These are phyloP conservation scores for Daedaleopsis sinensis DNA, from an alignment of 768 basidiomycete species.

Conservation along the genomic window DNA sequence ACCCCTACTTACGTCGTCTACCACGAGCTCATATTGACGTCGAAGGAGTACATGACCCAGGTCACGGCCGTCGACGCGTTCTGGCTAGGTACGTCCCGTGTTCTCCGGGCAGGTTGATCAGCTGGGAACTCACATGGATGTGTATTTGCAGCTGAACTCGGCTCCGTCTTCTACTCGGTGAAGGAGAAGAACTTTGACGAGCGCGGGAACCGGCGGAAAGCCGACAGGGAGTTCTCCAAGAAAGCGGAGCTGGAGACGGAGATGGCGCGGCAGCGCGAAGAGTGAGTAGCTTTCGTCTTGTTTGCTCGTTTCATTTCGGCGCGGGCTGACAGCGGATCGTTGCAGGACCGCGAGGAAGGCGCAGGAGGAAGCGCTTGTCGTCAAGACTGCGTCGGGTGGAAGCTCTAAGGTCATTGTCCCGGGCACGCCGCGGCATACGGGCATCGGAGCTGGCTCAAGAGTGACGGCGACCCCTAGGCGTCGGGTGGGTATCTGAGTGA, in stretches of 20 bases:
- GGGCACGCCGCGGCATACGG: conserved; percentile 76
- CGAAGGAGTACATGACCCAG: conserved; percentile 98
- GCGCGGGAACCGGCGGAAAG: conserved; percentile 70
- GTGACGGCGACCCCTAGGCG: conserved; percentile 78
- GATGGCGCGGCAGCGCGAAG: conserved; percentile 84
- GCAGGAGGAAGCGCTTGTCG: conserved; percentile 59
- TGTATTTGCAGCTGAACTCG: conserved; percentile 73
- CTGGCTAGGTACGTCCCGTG: conserved; percentile 78
- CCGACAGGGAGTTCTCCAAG: conserved; percentile 90
- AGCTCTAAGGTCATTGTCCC: conserved; percentile 75
- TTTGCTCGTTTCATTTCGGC: conserved; percentile 1
- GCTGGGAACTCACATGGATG: background rate
- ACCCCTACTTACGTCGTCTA: conserved; percentile 97
- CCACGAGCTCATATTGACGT: conserved; percentile 93
- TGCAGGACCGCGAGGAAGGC: conserved; percentile 63
- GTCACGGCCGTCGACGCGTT: conserved; percentile 98
- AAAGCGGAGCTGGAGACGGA: conserved; percentile 90
- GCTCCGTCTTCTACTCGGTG: conserved; percentile 96
- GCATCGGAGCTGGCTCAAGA: conserved; percentile 64
- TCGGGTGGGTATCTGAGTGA: conserved; percentile 55
- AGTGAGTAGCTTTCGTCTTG: conserved; percentile 40
- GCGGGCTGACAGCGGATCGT: background rate
- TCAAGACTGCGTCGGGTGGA: conserved; percentile 50
- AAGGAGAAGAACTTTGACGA: conserved; percentile 98
- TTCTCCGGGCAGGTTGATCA: background rate